phyloP scores from a whole-genome alignment of 2,329 filamentous ascomycete genomes.

The Penicillium sp. region DNA sequence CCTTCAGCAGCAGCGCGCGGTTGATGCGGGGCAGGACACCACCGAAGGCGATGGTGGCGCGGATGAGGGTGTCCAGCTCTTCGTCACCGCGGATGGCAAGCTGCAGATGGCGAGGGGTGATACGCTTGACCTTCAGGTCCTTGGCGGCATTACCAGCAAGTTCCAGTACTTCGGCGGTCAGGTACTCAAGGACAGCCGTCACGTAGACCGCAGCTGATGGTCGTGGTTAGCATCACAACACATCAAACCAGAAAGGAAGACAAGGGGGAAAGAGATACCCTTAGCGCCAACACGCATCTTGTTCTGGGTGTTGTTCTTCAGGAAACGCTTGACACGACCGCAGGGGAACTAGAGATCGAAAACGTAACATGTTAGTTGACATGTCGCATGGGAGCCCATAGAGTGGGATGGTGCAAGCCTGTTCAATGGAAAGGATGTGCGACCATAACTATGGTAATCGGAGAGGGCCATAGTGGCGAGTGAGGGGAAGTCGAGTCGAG shows the following conservation, averaged over 20 bases:
- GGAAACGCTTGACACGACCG: constrained; percentile 99
- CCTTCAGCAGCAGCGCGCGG: constrained; percentile 89
- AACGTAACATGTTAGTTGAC: constrained; percentile 23
- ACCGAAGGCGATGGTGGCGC: constrained; percentile 95
- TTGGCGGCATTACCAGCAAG: constrained; percentile 97
- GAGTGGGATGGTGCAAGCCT: too few species aligned
- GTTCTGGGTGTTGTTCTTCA: constrained; percentile 98
- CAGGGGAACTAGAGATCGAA: constrained; percentile 75
- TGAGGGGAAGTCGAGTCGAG: constrained; percentile 10
- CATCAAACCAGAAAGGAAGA: not conserved
- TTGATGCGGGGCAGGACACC: constrained; percentile 99
- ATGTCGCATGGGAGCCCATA: too few species aligned
- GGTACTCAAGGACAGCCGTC: constrained; percentile 94
- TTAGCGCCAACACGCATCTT: constrained; percentile 99
- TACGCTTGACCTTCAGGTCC: constrained; percentile 99
- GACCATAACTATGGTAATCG: too few species aligned
- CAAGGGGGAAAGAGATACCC: constrained; percentile 40
- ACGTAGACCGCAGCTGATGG: constrained; percentile 86
- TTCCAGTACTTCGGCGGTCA: constrained; percentile 96
- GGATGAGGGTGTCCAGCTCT: constrained; percentile 94
- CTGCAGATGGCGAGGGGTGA: constrained; percentile 95
- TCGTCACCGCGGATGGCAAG: constrained; percentile 98
- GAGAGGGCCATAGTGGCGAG: too few species aligned
- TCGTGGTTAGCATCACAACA: not conserved
- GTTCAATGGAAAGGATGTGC: not conserved